phyloP scores from a whole-genome alignment of 139 green algal genomes.

The Chlorokybus atmophyticus region DNA sequence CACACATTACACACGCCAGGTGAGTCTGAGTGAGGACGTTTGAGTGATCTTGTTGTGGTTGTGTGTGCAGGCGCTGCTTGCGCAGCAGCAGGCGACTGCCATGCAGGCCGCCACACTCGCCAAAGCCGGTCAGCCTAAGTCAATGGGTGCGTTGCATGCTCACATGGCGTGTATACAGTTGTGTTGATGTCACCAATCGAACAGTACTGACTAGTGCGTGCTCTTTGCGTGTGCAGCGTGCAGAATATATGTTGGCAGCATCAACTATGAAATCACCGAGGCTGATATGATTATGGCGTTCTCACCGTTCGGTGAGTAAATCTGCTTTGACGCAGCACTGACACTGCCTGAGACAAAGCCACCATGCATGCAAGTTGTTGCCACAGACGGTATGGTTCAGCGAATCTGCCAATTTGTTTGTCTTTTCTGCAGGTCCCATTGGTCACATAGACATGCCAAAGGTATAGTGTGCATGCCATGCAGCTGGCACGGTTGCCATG shows the following conservation, averaged over 20 bases:
- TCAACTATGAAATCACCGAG: constrained; percentile 20
- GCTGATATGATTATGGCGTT: constrained; percentile 19
- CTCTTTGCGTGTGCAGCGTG: no score
- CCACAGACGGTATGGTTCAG: not conserved
- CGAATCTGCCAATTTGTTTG: not conserved
- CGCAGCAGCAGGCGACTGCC: no score
- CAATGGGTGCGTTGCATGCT: no score
- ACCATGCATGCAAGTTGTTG: not conserved
- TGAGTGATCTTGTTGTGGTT: no score
- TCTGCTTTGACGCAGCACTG: not conserved
- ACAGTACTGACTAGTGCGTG: no score
- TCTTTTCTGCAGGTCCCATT: constrained; percentile 2
- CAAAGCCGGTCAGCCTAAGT: no score
- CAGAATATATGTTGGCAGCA: constrained; percentile 19
- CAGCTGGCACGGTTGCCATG: not conserved
- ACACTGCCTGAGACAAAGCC: not conserved
- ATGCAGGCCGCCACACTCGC: no score
- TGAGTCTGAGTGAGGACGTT: no score
- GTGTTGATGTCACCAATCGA: no score
- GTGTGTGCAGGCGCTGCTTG: no score
- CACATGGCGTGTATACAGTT: no score
- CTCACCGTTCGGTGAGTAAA: constrained; percentile 16
- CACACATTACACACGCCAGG: no score
- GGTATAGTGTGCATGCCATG: constrained; percentile 1
- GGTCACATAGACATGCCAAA: constrained; percentile 20